Conservation (phyloP, 257 asterid species). For the Ajuga chamaepitys region DNA sequence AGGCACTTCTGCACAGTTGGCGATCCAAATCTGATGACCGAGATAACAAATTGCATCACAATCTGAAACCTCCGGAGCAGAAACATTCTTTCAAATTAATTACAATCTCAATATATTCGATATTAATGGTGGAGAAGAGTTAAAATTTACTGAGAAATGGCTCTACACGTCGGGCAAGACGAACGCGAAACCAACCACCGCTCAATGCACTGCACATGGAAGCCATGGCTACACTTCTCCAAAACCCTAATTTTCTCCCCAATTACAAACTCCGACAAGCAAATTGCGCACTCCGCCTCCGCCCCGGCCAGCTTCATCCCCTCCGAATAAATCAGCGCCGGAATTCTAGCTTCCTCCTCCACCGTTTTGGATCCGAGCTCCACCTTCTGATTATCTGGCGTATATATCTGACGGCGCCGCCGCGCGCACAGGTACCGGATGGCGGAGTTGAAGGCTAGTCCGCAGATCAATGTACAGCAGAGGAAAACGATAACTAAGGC, state of each 20-base stretch:
- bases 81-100: too few species aligned
- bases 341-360: conserved; percentile 13
- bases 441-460: conserved; percentile 27
- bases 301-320: conserved; percentile 31
- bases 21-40: too few species aligned
- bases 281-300: conserved; percentile 36
- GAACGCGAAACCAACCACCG: conserved; percentile 36
- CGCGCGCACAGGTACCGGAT: conserved; percentile 22
- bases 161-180: conserved; percentile 48
- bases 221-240: conserved; percentile 39
- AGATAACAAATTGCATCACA: too few species aligned
- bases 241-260: conserved; percentile 39
- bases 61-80: too few species aligned
- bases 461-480: conserved; percentile 29
- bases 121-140: too few species aligned
- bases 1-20: too few species aligned
- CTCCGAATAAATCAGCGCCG: conserved; percentile 23
- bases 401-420: conserved; percentile 3
- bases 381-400: neutral
- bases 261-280: conserved; percentile 31
- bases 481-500: conserved; percentile 33
- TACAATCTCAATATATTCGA: too few species aligned
- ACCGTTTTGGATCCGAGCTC: neutral
- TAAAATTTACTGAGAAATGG: conserved; percentile 15
- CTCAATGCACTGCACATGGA: conserved; percentile 33